A percentile compares a stretch with the other conserved stretches of the same genome.
Evolutionary conservation across 2,329 filamentous ascomycete species (phyloP).

Genomic region (Stagonosporopsis rhizophila): DNA sequence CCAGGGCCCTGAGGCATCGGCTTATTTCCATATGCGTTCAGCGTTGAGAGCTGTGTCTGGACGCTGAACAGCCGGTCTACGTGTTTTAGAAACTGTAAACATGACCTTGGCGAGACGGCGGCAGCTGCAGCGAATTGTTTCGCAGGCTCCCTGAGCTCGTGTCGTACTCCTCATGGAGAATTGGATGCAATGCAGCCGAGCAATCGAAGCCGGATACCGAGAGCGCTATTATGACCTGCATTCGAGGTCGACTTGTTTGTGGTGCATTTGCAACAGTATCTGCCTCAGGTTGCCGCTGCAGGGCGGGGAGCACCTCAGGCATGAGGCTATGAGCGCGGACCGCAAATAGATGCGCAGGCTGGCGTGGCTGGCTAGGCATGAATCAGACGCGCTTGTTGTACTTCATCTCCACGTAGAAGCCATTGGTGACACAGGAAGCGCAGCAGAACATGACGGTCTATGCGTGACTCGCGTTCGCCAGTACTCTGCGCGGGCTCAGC

Average conservation of each 20-base stretch:
- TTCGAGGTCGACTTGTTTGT: slow-evolving; percentile 9
- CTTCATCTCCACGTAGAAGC: slow-evolving; percentile 3
- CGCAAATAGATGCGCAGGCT: slow-evolving; percentile 3
- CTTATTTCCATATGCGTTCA: background rate
- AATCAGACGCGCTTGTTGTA: background rate
- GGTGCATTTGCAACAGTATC: slow-evolving; percentile 8
- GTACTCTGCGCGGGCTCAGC: slow-evolving; percentile 1
- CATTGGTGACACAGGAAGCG: slow-evolving; percentile 8
- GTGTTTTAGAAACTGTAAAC: slow-evolving; percentile 7
- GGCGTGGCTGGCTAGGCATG: background rate
- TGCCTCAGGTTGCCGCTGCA: slow-evolving; percentile 15
- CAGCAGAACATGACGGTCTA: slow-evolving; percentile 6
- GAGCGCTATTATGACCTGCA: slow-evolving; percentile 7
- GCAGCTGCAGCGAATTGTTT: background rate
- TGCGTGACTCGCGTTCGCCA: background rate
- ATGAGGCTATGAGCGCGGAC: slow-evolving; percentile 8
- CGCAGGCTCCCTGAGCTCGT: background rate
- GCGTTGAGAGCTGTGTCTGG: background rate
- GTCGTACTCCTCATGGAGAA: background rate
- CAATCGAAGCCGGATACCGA: background rate
- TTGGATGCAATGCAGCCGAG: background rate
- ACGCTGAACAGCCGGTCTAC: slow-evolving; percentile 2
- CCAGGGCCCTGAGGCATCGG: background rate
- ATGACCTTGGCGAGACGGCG: slow-evolving; percentile 1
- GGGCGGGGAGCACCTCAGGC: slow-evolving; percentile 5